phyloP scores from a whole-genome alignment of 805 yeast species.

The Starmerella sp. region DNA sequence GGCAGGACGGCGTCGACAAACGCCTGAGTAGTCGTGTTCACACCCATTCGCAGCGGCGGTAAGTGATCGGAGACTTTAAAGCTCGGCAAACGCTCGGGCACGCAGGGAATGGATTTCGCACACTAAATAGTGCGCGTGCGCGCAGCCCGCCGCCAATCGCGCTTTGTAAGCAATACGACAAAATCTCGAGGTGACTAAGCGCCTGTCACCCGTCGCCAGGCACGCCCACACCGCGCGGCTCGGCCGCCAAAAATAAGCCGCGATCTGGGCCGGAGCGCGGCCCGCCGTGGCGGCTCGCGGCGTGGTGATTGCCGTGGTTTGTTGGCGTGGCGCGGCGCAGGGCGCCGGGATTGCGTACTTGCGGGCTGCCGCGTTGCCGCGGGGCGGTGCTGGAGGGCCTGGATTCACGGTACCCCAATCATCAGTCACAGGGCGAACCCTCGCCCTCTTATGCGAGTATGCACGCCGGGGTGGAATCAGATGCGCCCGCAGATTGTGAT shows the following conservation, averaged over 20 bases:
- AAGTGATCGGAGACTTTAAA: neutral
- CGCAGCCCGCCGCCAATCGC: neutral
- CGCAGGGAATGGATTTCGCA: neutral
- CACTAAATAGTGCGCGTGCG: neutral
- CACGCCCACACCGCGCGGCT: neutral
- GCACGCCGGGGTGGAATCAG: too few relatives aligned
- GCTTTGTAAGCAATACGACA: slow-evolving; percentile 18
- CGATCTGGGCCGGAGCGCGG: too few relatives aligned
- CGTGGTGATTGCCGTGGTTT: too few relatives aligned
- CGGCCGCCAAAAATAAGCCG: neutral
- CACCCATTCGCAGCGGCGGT: slow-evolving; percentile 8
- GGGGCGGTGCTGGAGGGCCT: too few relatives aligned
- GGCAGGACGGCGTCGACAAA: slow-evolving; percentile 11
- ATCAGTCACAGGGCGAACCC: too few relatives aligned
- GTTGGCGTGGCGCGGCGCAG: too few relatives aligned
- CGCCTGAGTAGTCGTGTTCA: slow-evolving; percentile 16
- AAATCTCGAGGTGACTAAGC: slow-evolving; percentile 1
- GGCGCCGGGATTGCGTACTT: too few relatives aligned
- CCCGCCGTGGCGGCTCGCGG: too few relatives aligned
- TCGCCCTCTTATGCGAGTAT: too few relatives aligned
- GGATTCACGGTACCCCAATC: too few relatives aligned
- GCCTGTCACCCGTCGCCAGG: neutral
- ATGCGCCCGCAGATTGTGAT: too few relatives aligned
- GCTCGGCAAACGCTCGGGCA: neutral
- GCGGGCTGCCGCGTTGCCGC: too few relatives aligned